These are phyloP conservation scores for Pythium scleroteichum DNA, from an alignment of 352 stramenopile genomes.

Conservation along the genomic window DNA sequence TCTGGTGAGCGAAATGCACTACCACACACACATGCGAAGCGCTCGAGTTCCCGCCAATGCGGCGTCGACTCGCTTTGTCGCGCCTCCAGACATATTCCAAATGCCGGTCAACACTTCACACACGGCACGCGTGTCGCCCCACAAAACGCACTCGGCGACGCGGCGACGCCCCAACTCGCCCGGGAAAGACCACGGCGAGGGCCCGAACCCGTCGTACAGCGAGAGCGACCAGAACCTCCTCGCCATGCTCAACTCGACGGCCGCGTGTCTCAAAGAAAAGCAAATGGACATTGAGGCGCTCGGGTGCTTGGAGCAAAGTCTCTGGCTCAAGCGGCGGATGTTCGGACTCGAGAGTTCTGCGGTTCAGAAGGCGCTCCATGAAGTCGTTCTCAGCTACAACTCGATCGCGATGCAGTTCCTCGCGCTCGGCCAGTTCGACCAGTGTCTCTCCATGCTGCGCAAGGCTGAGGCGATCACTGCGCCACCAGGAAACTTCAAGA, in stretches of 20 bases:
- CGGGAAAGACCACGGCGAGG: background rate
- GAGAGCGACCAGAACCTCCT: conserved; percentile 66
- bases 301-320: conserved; percentile 68
- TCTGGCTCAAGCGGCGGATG: conserved; percentile 79
- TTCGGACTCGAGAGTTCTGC: conserved; percentile 62
- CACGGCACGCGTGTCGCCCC: conserved; percentile 30
- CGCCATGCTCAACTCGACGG: conserved; percentile 71
- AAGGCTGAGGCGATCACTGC: conserved; percentile 73
- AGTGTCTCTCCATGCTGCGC: conserved; percentile 67
- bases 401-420: conserved; percentile 76
- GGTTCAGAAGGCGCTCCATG: conserved; percentile 53
- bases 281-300: conserved; percentile 76
- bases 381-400: conserved; percentile 78
- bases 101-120: conserved; percentile 51
- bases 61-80: conserved; percentile 18
- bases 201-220: conserved; percentile 16
- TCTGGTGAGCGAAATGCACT: too few relatives aligned
- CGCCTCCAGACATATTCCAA: conserved; percentile 30
- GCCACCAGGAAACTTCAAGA: conserved; percentile 58
- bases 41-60: conserved; percentile 4
- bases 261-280: conserved; percentile 68
- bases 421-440: conserved; percentile 49
- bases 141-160: conserved; percentile 10
- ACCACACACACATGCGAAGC: conserved; percentile 8
- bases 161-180: conserved; percentile 4